Conservation (phyloP, 495 filamentous ascomycete species). For the Talaromyces proteolyticus region DNA sequence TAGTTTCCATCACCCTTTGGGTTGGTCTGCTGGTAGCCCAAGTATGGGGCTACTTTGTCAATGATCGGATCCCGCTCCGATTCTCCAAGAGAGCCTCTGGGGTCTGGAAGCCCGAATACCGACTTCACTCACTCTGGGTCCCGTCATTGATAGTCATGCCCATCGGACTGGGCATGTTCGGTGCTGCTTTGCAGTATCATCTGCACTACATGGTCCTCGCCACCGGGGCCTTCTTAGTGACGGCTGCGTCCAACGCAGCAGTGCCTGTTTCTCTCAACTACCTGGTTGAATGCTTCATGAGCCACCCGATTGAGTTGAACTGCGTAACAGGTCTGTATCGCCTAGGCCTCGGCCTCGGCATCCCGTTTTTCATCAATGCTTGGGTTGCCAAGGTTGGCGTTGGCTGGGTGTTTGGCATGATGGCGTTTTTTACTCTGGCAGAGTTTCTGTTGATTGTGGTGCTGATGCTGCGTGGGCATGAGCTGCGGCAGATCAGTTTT, state of each 20-base stretch:
- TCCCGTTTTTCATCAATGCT: conserved; percentile 41
- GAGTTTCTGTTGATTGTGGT: conserved; percentile 26
- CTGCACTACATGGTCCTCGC: conserved; percentile 43
- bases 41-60: conserved; percentile 34
- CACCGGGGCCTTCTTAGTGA: conserved; percentile 36
- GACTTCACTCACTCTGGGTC: conserved; percentile 40
- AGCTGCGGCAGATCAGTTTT: conserved; percentile 2
- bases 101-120: conserved; percentile 47
- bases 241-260: conserved; percentile 28
- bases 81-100: conserved; percentile 27
- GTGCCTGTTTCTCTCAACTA: conserved; percentile 45
- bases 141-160: conserved; percentile 39
- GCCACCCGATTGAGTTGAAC: conserved; percentile 33
- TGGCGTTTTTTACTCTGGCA: conserved; percentile 39
- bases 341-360: conserved; percentile 33
- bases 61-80: conserved; percentile 39
- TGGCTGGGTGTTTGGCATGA: conserved; percentile 49
- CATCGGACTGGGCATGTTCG: conserved; percentile 43
- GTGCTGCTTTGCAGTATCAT: conserved; percentile 39
- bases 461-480: conserved; percentile 23
- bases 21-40: conserved; percentile 36
- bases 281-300: conserved; percentile 39
- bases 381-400: conserved; percentile 39
- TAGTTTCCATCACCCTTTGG: conserved; percentile 43
- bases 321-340: conserved; percentile 36